Base-by-base conservation (phyloP, 495 filamentous ascomycete genomes). In the Thermochaetoides thermophila region DNA sequence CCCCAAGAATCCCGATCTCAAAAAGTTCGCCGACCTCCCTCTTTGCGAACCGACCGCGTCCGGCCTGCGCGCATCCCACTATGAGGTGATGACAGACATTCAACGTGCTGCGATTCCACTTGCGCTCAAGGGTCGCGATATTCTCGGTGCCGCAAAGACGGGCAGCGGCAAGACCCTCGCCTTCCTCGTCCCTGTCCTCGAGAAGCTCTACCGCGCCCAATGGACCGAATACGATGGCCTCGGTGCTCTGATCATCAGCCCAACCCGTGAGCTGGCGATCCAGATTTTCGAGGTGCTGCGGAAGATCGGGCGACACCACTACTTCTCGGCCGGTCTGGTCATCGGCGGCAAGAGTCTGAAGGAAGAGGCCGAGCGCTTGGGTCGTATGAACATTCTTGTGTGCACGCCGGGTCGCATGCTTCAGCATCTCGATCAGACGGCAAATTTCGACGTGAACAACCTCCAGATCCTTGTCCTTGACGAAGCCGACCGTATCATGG, bases 201-300 rank as follows among this genome's bases (percentile, higher is more conserved):
- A 99, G 51, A 89, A 85, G 44, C 74, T 99, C n/a, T 92, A 91
- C 56, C 75, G 83, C 38, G 74, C 70, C 35, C 78, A 73, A 71
- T 94, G 86, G 79, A 78, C 87, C 22, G 78, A 91, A 43, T 62
- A 78, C 42, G 89, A 99, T 57, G 89, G 89, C 2, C 58, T 99
- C 29, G 85, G 87, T 3, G 89, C 87, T 1, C 65, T 99, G 31
- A 81, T 99, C 43, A 76, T 99, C 22, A 87, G 85, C 5, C 89
- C 89, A 1, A 99, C 89, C 4, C 75, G 89, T 45, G 89, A 99
- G 52, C 63, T 99, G 18, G 89, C 89, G 1, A 84, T 91, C 15
- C 89, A 99, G 56, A 99, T 96, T 29, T 99, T 99, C 54, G 83
- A 93, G 29, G 87, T 96, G 0, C 54, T 99, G 44, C 71, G 84